Evolutionary conservation across 2,329 filamentous ascomycete genomes (phyloP).

Genomic region (Fusarium armeniacum): DNA sequence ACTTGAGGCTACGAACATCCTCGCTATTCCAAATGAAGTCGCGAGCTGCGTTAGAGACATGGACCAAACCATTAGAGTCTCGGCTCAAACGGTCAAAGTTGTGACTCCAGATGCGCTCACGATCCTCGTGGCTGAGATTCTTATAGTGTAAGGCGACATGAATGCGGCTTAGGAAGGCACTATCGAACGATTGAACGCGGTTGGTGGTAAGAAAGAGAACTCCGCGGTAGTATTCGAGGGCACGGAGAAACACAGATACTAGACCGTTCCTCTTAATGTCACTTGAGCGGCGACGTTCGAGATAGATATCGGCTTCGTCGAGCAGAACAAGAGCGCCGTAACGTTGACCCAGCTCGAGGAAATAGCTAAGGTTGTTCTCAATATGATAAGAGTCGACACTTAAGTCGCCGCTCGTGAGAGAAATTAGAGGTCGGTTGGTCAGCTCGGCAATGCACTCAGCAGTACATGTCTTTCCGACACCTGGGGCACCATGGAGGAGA

Average conservation of each 20-base stretch:
- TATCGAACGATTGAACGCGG: conserved; percentile 62
- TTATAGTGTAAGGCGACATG: conserved; percentile 64
- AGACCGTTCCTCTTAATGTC: conserved; percentile 64
- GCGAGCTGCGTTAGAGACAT: conserved; percentile 56
- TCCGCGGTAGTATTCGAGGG: conserved; percentile 66
- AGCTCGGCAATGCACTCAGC: conserved; percentile 68
- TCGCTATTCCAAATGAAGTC: conserved; percentile 57
- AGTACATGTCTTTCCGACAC: conserved; percentile 71
- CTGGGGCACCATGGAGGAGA: conserved; percentile 66
- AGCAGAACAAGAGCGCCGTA: conserved; percentile 68
- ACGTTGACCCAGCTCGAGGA: conserved; percentile 63
- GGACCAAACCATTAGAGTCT: conserved; percentile 57
- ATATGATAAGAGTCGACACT: conserved; percentile 56
- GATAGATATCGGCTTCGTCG: conserved; percentile 73
- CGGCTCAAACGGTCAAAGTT: conserved; percentile 62
- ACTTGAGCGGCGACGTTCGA: conserved; percentile 63
- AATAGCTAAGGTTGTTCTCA: conserved; percentile 62
- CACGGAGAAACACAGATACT: conserved; percentile 65
- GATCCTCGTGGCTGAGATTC: conserved; percentile 58
- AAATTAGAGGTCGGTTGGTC: conserved; percentile 64
- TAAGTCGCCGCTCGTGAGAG: conserved; percentile 65
- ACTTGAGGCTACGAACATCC: conserved; percentile 57
- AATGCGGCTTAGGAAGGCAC: conserved; percentile 64
- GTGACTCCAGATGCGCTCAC: conserved; percentile 61
- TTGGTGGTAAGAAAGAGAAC: conserved; percentile 67